Percentiles rank a stretch among this genome's conserved stretches.
phyloP scores from a whole-genome alignment of 495 filamentous ascomycete genomes.

The Penicillium soppii region DNA sequence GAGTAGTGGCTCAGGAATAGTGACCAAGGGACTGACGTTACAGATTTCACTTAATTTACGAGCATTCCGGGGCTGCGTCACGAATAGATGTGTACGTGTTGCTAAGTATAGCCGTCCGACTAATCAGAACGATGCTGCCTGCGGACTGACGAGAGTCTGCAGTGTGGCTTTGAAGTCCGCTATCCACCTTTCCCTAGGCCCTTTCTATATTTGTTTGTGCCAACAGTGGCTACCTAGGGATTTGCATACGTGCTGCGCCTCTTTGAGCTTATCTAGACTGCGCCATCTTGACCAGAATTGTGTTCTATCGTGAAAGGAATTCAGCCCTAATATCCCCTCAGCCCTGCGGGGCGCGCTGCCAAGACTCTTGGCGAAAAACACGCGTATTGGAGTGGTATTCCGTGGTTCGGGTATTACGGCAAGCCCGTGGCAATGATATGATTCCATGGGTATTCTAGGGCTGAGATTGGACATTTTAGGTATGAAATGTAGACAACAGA shows the following conservation, averaged over 20 bases:
- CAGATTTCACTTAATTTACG: not conserved
- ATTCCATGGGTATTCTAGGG: no score
- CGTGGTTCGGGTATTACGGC: no score
- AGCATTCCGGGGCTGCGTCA: no score
- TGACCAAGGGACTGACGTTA: not conserved
- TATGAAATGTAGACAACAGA: no score
- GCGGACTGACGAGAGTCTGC: not conserved
- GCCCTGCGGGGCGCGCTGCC: conserved; percentile 21
- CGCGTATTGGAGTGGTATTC: not conserved
- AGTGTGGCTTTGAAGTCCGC: conserved; percentile 1
- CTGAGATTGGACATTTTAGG: no score
- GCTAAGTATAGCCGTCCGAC: conserved; percentile 18
- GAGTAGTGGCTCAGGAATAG: no score
- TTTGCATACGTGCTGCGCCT: not conserved
- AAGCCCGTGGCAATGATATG: no score
- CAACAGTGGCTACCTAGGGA: not conserved
- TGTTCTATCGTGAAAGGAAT: no score
- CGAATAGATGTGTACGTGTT: conserved; percentile 1
- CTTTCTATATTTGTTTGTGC: not conserved
- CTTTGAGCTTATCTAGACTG: not conserved
- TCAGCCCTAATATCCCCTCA: conserved; percentile 21
- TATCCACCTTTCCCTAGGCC: not conserved
- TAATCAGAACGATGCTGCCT: conserved; percentile 26
- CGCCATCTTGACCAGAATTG: not conserved
- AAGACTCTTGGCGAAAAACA: conserved; percentile 21